Conservation (phyloP, 129 eudicot genomes). For the Kitagawia praeruptora region DNA sequence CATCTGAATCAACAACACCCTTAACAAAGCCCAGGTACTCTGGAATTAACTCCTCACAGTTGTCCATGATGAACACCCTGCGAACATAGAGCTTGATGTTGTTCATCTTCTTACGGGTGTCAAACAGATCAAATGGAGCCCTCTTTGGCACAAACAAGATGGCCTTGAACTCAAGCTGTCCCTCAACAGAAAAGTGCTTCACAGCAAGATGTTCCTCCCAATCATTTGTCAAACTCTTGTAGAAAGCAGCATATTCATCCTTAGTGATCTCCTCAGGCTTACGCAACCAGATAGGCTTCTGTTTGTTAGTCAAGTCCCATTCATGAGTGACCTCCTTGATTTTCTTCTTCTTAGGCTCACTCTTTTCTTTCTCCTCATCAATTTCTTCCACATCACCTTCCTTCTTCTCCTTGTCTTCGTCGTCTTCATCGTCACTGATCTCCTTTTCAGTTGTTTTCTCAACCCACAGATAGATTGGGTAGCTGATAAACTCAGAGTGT, state of each 20-base stretch:
- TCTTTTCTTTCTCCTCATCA: slow-evolving; percentile 22
- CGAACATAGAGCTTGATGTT: slow-evolving; percentile 39
- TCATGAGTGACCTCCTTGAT: slow-evolving; percentile 34
- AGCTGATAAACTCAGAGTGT: slow-evolving; percentile 39
- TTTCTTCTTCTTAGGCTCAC: slow-evolving; percentile 20
- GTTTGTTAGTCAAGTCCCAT: slow-evolving; percentile 31
- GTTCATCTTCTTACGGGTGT: slow-evolving; percentile 28
- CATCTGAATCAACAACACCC: slow-evolving; percentile 42
- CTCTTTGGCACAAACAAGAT: slow-evolving; percentile 37
- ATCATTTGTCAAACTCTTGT: slow-evolving; percentile 36
- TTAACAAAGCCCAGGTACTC: slow-evolving; percentile 34
- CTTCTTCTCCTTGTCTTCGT: slow-evolving; percentile 22
- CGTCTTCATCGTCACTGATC: slow-evolving; percentile 35
- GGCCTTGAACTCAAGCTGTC: slow-evolving; percentile 35
- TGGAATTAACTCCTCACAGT: slow-evolving; percentile 37
- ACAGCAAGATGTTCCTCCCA: slow-evolving; percentile 43
- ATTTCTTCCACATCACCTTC: slow-evolving; percentile 31
- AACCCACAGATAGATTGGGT: slow-evolving; percentile 34
- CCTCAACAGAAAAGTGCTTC: slow-evolving; percentile 35
- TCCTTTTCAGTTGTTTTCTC: slow-evolving; percentile 39
- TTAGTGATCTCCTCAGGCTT: slow-evolving; percentile 38
- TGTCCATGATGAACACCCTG: slow-evolving; percentile 38
- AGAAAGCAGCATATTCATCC: slow-evolving; percentile 36
- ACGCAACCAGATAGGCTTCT: slow-evolving; percentile 38
- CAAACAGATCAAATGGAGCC: slow-evolving; percentile 36